Evolutionary conservation across 2,329 filamentous ascomycete genomes (phyloP).

Genomic region (Chaetomium sp.): DNA sequence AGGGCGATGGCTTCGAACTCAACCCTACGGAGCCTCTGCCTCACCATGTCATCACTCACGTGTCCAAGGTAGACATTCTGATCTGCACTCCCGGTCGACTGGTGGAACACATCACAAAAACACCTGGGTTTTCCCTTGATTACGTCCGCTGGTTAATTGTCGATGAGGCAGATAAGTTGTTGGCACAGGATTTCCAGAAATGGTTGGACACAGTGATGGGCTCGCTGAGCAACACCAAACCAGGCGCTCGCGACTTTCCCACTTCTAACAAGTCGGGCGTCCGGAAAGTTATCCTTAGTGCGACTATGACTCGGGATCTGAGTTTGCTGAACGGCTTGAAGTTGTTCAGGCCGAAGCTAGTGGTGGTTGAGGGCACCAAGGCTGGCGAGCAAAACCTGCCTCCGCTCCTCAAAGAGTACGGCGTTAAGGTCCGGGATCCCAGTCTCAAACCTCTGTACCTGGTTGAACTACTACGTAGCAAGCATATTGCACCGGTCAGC

Average conservation of each 20-base stretch:
- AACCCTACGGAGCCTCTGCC: conserved; percentile 38
- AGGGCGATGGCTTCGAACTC: conserved; percentile 35
- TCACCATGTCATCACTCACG: conserved; percentile 58
- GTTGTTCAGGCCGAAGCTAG: conserved; percentile 65
- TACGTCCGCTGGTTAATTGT: conserved; percentile 83
- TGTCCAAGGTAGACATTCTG: conserved; percentile 75
- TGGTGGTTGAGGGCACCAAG: conserved; percentile 60
- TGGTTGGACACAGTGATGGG: conserved; percentile 73
- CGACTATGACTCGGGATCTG: conserved; percentile 84
- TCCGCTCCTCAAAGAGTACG: conserved; percentile 54
- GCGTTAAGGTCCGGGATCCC: conserved; percentile 61
- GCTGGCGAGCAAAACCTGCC: conserved; percentile 45
- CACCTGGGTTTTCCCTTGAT: conserved; percentile 71
- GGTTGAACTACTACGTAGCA: conserved; percentile 63
- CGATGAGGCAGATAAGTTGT: conserved; percentile 86
- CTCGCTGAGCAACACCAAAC: conserved; percentile 42
- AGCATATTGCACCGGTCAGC: conserved; percentile 36
- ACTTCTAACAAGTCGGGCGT: conserved; percentile 49
- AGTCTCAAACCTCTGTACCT: conserved; percentile 77
- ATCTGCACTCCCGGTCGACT: conserved; percentile 88
- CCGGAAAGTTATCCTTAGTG: conserved; percentile 80
- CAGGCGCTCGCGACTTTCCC: conserved; percentile 47
- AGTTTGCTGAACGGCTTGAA: conserved; percentile 69
- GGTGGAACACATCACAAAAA: conserved; percentile 83
- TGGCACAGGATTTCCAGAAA: conserved; percentile 88